Evolutionary conservation across 768 basidiomycete genomes (phyloP), one percentile per base, ranked within the genome.

Genomic region (Butyriboletus loyo): DNA sequence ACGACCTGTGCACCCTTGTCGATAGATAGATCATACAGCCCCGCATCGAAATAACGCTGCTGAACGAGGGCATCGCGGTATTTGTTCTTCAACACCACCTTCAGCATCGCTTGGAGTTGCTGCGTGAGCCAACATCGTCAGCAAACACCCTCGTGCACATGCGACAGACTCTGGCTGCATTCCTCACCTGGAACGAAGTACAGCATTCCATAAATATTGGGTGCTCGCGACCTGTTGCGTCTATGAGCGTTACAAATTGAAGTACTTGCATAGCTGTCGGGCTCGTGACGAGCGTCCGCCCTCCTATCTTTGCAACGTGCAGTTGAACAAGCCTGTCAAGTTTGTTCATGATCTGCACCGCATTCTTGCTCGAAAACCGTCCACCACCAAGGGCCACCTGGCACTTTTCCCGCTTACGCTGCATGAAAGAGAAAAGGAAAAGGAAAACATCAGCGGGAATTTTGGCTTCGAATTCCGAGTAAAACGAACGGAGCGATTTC

Each of bases 171-270:
- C 7, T 28, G 11, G 24, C 17, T 1, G 17, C 25, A 37, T 24
- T 1, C 11, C 55, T 31, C 36, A 64, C 65, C 58, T 68, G 58
- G 6, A 66, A 66, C 32, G 61, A 66, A 3, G 58, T 35, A 36
- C 65, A 66, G 39, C 55, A 56, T 19, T 68, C 55, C 58, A 68
- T 52, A 21, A 46, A 37, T 54, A 66, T 64, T 24, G 58, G 61
- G 37, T 66, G 65, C 22, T 58, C 49, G 19, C 66, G 54, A 41
- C 64, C 66, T 7, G 66, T 66, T 1, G 58, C 64, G 25, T 66
- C 66, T 28, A 66, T 25, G 32, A 68, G 56, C 25, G 58, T 66
- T 8, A 58, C 61, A 35, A 56, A 65, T 1, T 51, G 54, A 24
- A 64, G 50, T 0, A 66, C 49, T 27, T 61, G 66, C 41, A 34